phyloP scores from a whole-genome alignment of 2,329 filamentous ascomycete genomes.

The Rhynchosporium agropyri region DNA sequence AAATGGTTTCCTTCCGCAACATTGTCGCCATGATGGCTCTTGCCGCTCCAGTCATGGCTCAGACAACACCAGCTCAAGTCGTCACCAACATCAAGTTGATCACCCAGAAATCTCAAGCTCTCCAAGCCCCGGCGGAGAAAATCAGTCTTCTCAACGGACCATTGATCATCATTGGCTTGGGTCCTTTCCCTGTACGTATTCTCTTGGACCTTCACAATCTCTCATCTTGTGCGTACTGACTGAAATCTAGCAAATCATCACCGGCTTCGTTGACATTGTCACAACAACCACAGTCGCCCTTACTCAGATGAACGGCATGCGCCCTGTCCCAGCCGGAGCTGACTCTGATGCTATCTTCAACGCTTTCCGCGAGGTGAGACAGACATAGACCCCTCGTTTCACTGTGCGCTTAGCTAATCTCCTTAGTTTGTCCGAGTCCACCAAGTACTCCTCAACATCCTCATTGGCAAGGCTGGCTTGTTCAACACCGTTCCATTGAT shows the following conservation, averaged over 20 bases:
- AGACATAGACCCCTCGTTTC: neutral
- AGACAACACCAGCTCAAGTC: constrained; percentile 28
- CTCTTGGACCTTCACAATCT: neutral
- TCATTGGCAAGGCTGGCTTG: constrained; percentile 44
- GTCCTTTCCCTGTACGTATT: constrained; percentile 41
- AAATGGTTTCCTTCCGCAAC: constrained; percentile 6
- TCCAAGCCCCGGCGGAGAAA: constrained; percentile 37
- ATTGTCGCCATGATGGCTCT: constrained; percentile 6
- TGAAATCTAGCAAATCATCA: constrained; percentile 37
- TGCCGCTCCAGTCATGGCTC: neutral
- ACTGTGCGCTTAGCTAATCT: neutral
- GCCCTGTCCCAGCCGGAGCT: neutral
- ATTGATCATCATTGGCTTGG: constrained; percentile 38
- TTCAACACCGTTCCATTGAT: constrained; percentile 39
- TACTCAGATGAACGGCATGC: neutral
- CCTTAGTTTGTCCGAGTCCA: constrained; percentile 41
- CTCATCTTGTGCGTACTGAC: neutral
- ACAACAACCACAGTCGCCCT: constrained; percentile 30
- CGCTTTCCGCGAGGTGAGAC: constrained; percentile 37
- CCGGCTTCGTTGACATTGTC: constrained; percentile 42
- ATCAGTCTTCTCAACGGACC: constrained; percentile 39
- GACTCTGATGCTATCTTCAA: constrained; percentile 31
- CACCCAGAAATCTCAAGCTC: constrained; percentile 36
- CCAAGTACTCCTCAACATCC: constrained; percentile 42
- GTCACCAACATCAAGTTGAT: constrained; percentile 36